A percentile compares a stretch with the other conserved stretches of the same genome.
phyloP scores from a whole-genome alignment of 106 monocot species.

The Dendrobium officinale region DNA sequence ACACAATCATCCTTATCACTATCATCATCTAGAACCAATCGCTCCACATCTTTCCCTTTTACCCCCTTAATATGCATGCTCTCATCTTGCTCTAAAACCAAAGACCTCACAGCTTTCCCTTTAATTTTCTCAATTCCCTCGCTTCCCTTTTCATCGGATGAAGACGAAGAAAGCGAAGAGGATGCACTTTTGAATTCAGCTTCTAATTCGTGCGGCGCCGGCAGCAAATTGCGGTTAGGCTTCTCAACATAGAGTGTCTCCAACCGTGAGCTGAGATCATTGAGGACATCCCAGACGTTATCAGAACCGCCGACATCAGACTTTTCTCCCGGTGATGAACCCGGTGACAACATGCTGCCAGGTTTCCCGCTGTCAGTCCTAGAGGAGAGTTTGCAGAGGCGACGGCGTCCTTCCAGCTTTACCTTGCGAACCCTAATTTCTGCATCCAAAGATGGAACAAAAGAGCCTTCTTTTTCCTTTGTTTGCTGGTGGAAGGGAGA shows the following conservation, averaged over 20 bases:
- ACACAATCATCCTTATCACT: slow-evolving; percentile 26
- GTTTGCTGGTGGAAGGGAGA: neutral
- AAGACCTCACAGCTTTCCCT: neutral
- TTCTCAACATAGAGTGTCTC: slow-evolving; percentile 75
- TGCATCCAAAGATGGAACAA: slow-evolving; percentile 16
- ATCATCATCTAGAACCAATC: slow-evolving; percentile 13
- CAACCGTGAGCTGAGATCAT: slow-evolving; percentile 59
- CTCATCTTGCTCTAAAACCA: neutral
- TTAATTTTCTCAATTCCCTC: neutral
- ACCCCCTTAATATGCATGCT: neutral
- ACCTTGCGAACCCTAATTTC: slow-evolving; percentile 50
- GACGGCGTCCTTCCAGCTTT: slow-evolving; percentile 69
- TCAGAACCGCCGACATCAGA: slow-evolving; percentile 10
- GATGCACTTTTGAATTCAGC: slow-evolving; percentile 37
- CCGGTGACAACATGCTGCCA: slow-evolving; percentile 16
- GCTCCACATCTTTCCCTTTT: slow-evolving; percentile 14
- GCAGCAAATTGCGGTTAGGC: slow-evolving; percentile 14
- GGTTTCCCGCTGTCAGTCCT: neutral
- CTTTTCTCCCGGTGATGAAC: slow-evolving; percentile 14
- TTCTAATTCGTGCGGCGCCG: slow-evolving; percentile 1
- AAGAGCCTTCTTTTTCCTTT: neutral
- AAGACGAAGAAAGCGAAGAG: slow-evolving; percentile 34
- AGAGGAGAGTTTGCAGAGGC: slow-evolving; percentile 74
- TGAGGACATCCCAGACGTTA: slow-evolving; percentile 54
- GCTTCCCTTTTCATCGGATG: neutral